These are phyloP conservation scores for Bryoerythrophyllum caledonicum DNA, from an alignment of 225 moss, liverwort and hornwort genomes.

Conservation along the genomic window DNA sequence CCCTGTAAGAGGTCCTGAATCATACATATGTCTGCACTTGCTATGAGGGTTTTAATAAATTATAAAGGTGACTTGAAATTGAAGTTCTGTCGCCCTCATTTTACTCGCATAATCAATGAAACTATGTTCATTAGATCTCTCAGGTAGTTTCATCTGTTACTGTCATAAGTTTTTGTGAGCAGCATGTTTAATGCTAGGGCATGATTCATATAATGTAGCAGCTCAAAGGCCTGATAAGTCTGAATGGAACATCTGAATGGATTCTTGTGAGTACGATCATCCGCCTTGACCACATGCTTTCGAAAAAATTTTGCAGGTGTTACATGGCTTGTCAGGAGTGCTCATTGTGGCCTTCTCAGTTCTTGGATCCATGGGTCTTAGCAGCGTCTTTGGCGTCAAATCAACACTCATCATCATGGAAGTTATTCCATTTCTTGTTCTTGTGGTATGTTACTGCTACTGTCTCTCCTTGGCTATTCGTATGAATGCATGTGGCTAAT, in stretches of 20 bases:
- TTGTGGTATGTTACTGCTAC: slow-evolving; percentile 65
- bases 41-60: not conserved
- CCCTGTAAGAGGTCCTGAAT: not conserved
- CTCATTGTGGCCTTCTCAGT: slow-evolving; percentile 90
- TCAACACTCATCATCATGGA: slow-evolving; percentile 95
- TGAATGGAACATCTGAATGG: not conserved
- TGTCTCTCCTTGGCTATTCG: not conserved
- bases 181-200: slow-evolving; percentile 13
- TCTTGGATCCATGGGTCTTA: slow-evolving; percentile 92
- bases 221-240: not conserved
- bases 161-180: slow-evolving; percentile 8
- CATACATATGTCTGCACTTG: slow-evolving; percentile 4
- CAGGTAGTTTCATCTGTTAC: slow-evolving; percentile 5
- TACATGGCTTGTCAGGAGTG: slow-evolving; percentile 88
- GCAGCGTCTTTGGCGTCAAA: slow-evolving; percentile 87
- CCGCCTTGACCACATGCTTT: not conserved
- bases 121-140: too few relatives aligned
- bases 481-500: not conserved
- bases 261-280: not conserved
- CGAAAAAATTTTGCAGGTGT: slow-evolving; percentile 71
- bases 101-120: not conserved
- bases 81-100: not conserved
- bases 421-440: slow-evolving; percentile 98
- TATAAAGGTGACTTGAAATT: slow-evolving; percentile 4
- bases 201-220: slow-evolving; percentile 6